Base-by-base conservation (phyloP, 176 grass and related monocot species). In the Carex littledalei region DNA sequence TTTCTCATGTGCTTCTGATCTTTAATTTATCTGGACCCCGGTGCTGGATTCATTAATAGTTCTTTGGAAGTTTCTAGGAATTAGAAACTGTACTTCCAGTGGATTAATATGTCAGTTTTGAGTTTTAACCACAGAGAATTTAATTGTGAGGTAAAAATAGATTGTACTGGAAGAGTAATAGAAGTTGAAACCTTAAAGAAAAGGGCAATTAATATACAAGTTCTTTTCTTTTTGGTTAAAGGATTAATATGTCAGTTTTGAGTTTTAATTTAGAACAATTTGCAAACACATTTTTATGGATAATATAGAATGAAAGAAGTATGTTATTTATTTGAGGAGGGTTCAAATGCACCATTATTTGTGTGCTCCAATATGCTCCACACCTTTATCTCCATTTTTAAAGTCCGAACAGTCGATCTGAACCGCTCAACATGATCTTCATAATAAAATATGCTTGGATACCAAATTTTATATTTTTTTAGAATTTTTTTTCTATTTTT, bases 1-100 rank as follows among this genome's bases (percentile, higher is more conserved):
- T 81, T 64, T 82, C 61, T 82, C 79, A 82, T 65, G 79, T 82
- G 79, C 79, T 29, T 82, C 79, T 82, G 32, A 13, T 64, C 56
- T 82, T 78, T 78, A 52, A 26, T 52, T 20, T 26, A 74, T 74
- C 43, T 52, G 70, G 43, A 50, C 70, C 63, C 18, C 5, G 18
- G n/a, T 49, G 11, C 0, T 77, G 21, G 5, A 70, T 16, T 37
- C 14, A 50, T 37, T 32, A 35, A 62, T 82, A 65, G 15, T 65
- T 64, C 12, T 79, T 63, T 82, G 31, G 52, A 45, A 34, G 18
- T 63, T 17, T 34, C 8, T 14, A 14, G 5, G 3, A 14, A 82
- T 43, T 63, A 63, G 10, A 81, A 81, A 47, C 54, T 56, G 55
- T 32, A 49, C 7, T 82, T 82, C 37, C 0, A 81, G 54, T 45